Conservation (phyloP, 2,329 filamentous ascomycete species). For the Colletotrichum tropicicola region DNA sequence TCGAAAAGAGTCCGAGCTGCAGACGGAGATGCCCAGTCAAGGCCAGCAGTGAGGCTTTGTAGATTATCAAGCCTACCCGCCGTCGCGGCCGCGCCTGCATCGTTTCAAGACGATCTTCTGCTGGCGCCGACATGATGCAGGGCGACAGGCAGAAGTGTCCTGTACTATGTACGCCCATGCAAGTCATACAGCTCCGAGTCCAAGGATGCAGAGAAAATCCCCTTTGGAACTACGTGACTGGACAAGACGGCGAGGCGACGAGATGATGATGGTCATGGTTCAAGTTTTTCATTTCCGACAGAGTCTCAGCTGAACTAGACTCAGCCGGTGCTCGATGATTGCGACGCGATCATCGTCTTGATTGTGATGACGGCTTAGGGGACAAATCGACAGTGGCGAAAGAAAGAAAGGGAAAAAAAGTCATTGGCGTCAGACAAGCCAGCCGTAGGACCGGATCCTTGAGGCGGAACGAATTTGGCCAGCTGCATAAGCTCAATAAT, state of each 20-base stretch:
- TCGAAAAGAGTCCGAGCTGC: conserved; percentile 12
- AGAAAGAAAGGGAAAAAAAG: no score
- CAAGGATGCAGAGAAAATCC: not conserved
- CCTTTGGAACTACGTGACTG: conserved; percentile 9
- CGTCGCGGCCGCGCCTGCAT: conserved; percentile 23
- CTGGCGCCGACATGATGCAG: conserved; percentile 26
- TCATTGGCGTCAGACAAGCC: no score
- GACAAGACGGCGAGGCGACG: not conserved
- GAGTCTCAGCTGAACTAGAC: conserved; percentile 10
- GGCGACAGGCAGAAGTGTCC: conserved; percentile 18
- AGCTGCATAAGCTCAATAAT: conserved; percentile 35
- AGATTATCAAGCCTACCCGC: conserved; percentile 8
- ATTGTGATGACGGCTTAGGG: not conserved
- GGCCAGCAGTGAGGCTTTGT: not conserved
- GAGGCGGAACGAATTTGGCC: conserved; percentile 8
- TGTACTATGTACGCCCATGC: conserved; percentile 26
- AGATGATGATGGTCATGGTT: conserved; percentile 11
- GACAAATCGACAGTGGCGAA: no score
- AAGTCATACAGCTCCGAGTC: conserved; percentile 20
- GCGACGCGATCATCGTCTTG: not conserved
- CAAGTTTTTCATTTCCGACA: conserved; percentile 16
- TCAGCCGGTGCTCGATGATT: not conserved
- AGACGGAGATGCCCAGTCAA: conserved; percentile 10
- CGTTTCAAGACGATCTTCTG: conserved; percentile 30
- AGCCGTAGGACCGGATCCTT: not conserved